phyloP scores from a whole-genome alignment of 371 early-diverging fungal genomes.

The Gilbertella persicaria region DNA sequence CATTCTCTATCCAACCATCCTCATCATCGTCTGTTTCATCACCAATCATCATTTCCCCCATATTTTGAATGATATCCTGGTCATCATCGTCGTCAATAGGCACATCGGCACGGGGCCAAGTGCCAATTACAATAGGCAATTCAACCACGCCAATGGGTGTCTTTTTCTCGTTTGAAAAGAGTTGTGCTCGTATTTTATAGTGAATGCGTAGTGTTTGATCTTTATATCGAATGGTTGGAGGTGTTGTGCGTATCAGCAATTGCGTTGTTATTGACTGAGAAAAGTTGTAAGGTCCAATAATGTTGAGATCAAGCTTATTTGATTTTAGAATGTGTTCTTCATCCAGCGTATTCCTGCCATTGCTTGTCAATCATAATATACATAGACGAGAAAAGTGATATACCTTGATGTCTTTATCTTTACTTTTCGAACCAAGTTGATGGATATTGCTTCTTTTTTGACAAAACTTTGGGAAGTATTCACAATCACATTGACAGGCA shows the following conservation, averaged over 20 bases:
- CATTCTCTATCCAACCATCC: too few species aligned
- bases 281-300: constrained; percentile 40
- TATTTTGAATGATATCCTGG: constrained; percentile 25
- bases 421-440: constrained; percentile 33
- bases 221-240: constrained; percentile 36
- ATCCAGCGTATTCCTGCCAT: constrained; percentile 14
- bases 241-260: constrained; percentile 33
- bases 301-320: constrained; percentile 32
- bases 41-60: constrained; percentile 27
- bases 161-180: constrained; percentile 17
- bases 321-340: constrained; percentile 35
- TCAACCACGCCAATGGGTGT: constrained; percentile 18
- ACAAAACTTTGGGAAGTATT: constrained; percentile 25
- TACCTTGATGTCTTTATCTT: constrained; percentile 28
- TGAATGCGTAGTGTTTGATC: constrained; percentile 27
- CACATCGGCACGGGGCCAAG: constrained; percentile 38
- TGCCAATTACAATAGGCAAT: constrained; percentile 39
- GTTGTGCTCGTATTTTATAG: constrained; percentile 33
- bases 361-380: not conserved
- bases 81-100: constrained; percentile 49
- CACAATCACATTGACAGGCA: constrained; percentile 33
- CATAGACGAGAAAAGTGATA: not conserved
- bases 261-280: constrained; percentile 32
- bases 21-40: constrained; percentile 15
- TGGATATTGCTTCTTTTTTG: constrained; percentile 21